Percentiles rank a stretch among this genome's conserved stretches.
phyloP scores from a whole-genome alignment of 768 basidiomycete species.

The Sutorius australiensis region DNA sequence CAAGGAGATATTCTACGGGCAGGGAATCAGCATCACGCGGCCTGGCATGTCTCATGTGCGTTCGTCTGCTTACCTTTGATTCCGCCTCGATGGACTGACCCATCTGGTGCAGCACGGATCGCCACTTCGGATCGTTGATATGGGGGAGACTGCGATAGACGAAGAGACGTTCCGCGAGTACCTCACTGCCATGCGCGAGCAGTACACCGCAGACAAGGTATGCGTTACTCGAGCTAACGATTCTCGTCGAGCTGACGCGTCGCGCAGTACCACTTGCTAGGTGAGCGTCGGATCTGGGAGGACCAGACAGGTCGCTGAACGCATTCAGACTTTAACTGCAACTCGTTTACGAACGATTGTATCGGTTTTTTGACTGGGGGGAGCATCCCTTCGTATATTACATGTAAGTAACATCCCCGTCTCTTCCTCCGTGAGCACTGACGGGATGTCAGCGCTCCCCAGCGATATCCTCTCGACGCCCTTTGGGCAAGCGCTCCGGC shows the following conservation, averaged over 20 bases:
- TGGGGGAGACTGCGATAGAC: conserved; percentile 80
- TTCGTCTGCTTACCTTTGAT: conserved; percentile 1
- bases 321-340: conserved; percentile 85
- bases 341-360: conserved; percentile 88
- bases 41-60: conserved; percentile 85
- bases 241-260: not conserved
- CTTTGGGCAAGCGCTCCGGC: conserved; percentile 79
- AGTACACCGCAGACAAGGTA: conserved; percentile 90
- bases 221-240: conserved; percentile 15
- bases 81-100: too few species aligned
- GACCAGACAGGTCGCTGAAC: not conserved
- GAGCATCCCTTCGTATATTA: conserved; percentile 78
- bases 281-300: conserved; percentile 33
- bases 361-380: conserved; percentile 83
- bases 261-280: conserved; percentile 78
- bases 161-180: conserved; percentile 86
- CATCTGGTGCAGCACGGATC: conserved; percentile 56
- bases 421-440: not conserved
- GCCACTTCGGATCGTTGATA: conserved; percentile 65
- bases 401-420: conserved; percentile 43
- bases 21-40: conserved; percentile 65
- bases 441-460: conserved; percentile 54
- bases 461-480: conserved; percentile 86
- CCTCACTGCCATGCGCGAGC: conserved; percentile 63
- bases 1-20: conserved; percentile 87